Conservation (phyloP, 495 filamentous ascomycete species). For the Penicillium argentinense region DNA sequence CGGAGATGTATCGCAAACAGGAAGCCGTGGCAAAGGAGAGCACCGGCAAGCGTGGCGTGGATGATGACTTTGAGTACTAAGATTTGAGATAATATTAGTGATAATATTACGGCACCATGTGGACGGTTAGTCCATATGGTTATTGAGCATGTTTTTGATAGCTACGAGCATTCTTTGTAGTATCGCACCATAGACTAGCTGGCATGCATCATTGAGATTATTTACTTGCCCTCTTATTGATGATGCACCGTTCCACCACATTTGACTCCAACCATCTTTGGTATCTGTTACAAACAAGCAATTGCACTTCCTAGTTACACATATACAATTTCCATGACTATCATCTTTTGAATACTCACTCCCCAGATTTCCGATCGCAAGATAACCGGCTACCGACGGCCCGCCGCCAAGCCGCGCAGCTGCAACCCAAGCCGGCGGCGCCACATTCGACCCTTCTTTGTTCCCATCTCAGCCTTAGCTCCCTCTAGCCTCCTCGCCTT, state of each 20-base stretch:
- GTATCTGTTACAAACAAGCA: no score
- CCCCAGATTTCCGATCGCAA: no score
- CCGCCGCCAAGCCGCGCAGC: slow-evolving; percentile 25
- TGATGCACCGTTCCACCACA: neutral
- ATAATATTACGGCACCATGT: neutral
- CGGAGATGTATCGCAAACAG: slow-evolving; percentile 96
- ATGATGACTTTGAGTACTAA: slow-evolving; percentile 98
- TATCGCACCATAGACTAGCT: slow-evolving; percentile 9
- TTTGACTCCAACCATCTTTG: neutral
- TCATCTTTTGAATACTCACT: neutral
- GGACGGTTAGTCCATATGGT: neutral
- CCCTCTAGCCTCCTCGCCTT: neutral
- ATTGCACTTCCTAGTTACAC: no score
- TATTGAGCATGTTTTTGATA: neutral
- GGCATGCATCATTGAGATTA: slow-evolving; percentile 6
- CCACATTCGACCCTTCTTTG: slow-evolving; percentile 1
- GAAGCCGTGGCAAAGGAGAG: slow-evolving; percentile 68
- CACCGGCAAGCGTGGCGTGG: slow-evolving; percentile 75
- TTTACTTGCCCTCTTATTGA: neutral
- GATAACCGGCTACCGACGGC: slow-evolving; percentile 10
- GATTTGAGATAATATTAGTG: slow-evolving; percentile 4
- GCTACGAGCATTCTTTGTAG: neutral
- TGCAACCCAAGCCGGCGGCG: slow-evolving; percentile 26
- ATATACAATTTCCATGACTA: neutral
- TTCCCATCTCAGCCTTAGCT: neutral